These are phyloP conservation scores for Myxozyma melibiosi DNA, from an alignment of 805 yeast genomes.

Conservation along the genomic window DNA sequence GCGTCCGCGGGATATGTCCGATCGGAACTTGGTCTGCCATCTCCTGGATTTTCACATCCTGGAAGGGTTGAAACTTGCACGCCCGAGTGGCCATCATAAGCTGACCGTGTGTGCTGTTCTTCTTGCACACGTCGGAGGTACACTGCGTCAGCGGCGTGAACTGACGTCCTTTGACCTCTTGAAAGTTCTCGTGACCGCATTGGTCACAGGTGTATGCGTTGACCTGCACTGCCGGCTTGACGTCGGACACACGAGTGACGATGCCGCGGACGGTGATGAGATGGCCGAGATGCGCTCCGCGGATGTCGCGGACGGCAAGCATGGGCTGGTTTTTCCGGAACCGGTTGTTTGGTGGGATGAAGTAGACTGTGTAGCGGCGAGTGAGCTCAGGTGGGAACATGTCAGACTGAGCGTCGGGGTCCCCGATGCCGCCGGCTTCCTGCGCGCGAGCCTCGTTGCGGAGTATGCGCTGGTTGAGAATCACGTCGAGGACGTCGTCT, in stretches of 20 bases:
- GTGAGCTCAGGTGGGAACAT: constrained; percentile 84
- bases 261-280: constrained; percentile 91
- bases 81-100: constrained; percentile 92
- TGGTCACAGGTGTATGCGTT: constrained; percentile 97
- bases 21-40: constrained; percentile 95
- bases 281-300: constrained; percentile 80
- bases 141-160: constrained; percentile 90
- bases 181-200: constrained; percentile 96
- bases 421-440: constrained; percentile 75
- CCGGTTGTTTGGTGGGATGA: constrained; percentile 69
- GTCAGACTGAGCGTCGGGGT: constrained; percentile 49
- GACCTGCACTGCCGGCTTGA: constrained; percentile 86
- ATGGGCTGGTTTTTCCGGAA: constrained; percentile 49
- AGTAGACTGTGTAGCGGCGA: constrained; percentile 83
- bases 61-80: constrained; percentile 91
- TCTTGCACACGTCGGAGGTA: constrained; percentile 74
- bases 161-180: constrained; percentile 82
- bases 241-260: constrained; percentile 93
- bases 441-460: constrained; percentile 74
- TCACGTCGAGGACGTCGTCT: constrained; percentile 91
- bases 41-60: constrained; percentile 94
- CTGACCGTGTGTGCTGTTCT: constrained; percentile 83
- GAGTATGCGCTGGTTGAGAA: constrained; percentile 83
- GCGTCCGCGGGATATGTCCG: constrained; percentile 92
- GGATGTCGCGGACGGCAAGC: constrained; percentile 85